Evolutionary conservation across 2,329 filamentous ascomycete genomes (phyloP).

Genomic region (Aspergillus chevalieri): DNA sequence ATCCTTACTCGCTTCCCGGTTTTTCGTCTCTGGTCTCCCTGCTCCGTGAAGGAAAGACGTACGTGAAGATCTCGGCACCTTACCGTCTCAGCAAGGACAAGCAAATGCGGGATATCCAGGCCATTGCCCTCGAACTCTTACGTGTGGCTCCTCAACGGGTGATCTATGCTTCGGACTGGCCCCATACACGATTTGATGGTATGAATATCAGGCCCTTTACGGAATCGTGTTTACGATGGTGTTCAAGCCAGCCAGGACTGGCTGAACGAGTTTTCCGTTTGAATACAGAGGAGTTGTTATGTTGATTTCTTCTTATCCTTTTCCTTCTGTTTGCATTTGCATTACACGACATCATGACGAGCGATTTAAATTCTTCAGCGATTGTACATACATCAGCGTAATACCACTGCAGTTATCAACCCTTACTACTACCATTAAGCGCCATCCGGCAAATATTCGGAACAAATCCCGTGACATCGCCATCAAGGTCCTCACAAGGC

Average conservation of each 20-base stretch:
- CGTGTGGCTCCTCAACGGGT: slow-evolving; percentile 40
- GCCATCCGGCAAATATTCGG: no score
- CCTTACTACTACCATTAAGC: no score
- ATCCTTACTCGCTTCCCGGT: slow-evolving; percentile 45
- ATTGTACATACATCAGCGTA: no score
- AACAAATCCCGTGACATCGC: no score
- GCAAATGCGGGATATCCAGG: slow-evolving; percentile 42
- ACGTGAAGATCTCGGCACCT: slow-evolving; percentile 54
- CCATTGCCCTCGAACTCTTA: slow-evolving; percentile 47
- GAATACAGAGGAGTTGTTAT: slow-evolving; percentile 52
- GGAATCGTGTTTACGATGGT: slow-evolving; percentile 50
- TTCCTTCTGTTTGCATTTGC: no score
- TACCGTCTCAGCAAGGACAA: slow-evolving; percentile 49
- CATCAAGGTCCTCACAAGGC: no score
- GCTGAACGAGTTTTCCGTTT: slow-evolving; percentile 48
- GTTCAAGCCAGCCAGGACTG: slow-evolving; percentile 40
- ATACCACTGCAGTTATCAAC: no score
- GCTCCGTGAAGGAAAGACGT: slow-evolving; percentile 44
- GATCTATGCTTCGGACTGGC: slow-evolving; percentile 60
- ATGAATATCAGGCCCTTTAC: slow-evolving; percentile 53
- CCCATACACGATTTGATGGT: slow-evolving; percentile 56
- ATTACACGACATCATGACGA: no score
- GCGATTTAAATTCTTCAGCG: no score
- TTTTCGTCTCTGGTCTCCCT: slow-evolving; percentile 47
- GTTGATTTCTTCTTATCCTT: slow-evolving; percentile 10